Percentiles rank a stretch among this genome's conserved stretches.
Conservation (phyloP, 1,284 basidiomycete genomes). For the Ustilago esculenta region DNA sequence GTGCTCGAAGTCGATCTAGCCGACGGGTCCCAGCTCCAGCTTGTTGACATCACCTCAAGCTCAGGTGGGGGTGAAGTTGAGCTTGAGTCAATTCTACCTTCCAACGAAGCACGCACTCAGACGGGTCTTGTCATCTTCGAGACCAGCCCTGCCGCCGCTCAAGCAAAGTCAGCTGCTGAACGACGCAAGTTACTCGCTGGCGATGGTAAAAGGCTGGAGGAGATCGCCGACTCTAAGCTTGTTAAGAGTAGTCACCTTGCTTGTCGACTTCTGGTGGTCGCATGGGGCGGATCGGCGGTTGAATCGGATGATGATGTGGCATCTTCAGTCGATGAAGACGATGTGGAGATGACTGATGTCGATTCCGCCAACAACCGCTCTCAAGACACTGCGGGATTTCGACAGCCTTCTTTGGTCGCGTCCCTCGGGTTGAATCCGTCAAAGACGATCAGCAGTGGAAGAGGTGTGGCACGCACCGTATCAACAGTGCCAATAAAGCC, state of each 20-base stretch:
- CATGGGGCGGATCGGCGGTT: constrained; percentile 11
- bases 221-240: constrained; percentile 10
- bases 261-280: constrained; percentile 27
- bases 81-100: constrained; percentile 11
- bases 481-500: not conserved
- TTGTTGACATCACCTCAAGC: constrained; percentile 22
- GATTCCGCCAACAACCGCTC: not conserved
- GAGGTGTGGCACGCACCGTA: not conserved
- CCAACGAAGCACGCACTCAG: constrained; percentile 14
- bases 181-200: not conserved
- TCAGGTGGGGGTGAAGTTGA: not conserved
- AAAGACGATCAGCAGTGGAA: not conserved
- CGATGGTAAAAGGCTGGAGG: constrained; percentile 24
- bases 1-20: constrained; percentile 30
- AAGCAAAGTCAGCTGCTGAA: constrained; percentile 10
- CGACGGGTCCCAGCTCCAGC: constrained; percentile 32
- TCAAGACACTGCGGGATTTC: not conserved
- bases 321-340: not conserved
- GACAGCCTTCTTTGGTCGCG: constrained; percentile 13
- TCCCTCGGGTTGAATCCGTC: constrained; percentile 8
- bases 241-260: constrained; percentile 20
- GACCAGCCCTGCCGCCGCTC: constrained; percentile 17
- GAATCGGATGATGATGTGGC: no score
- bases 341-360: constrained; percentile 24
- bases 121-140: constrained; percentile 46